Percentiles rank a stretch among this genome's conserved stretches.
Evolutionary conservation across 2,329 filamentous ascomycete species (phyloP).

Genomic region (Fusarium albidum): DNA sequence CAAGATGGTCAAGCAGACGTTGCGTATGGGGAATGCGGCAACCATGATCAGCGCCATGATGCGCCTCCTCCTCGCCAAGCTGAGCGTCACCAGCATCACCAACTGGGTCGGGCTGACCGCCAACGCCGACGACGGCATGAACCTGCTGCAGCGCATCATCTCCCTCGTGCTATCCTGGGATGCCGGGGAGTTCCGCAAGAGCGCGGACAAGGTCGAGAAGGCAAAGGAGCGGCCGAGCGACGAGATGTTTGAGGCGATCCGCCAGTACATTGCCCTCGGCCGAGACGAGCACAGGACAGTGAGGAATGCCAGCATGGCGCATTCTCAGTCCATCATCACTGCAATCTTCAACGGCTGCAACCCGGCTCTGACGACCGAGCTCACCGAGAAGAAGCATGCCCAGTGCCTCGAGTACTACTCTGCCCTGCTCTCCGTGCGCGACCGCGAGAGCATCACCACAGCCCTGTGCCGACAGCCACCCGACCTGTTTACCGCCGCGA

Average conservation of each 20-base stretch:
- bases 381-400: slow-evolving; percentile 68
- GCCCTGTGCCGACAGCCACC: slow-evolving; percentile 74
- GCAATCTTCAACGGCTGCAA: slow-evolving; percentile 68
- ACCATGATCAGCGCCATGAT: slow-evolving; percentile 83
- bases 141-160: slow-evolving; percentile 79
- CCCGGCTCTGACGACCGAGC: slow-evolving; percentile 51
- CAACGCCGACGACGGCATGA: slow-evolving; percentile 80
- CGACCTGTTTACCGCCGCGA: slow-evolving; percentile 74
- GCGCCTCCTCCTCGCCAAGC: slow-evolving; percentile 77
- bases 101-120: slow-evolving; percentile 81
- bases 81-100: slow-evolving; percentile 76
- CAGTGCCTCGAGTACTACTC: slow-evolving; percentile 75
- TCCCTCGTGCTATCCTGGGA: slow-evolving; percentile 79
- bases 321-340: slow-evolving; percentile 68
- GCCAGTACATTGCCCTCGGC: slow-evolving; percentile 61
- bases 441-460: slow-evolving; percentile 74
- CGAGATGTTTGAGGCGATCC: slow-evolving; percentile 68
- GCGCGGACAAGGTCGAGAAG: slow-evolving; percentile 70
- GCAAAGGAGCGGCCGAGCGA: slow-evolving; percentile 64
- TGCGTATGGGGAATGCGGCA: slow-evolving; percentile 80
- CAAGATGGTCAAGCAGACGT: slow-evolving; percentile 73
- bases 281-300: slow-evolving; percentile 66
- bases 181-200: slow-evolving; percentile 72
- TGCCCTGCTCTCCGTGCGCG: slow-evolving; percentile 73
- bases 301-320: slow-evolving; percentile 62